These are phyloP conservation scores for Ustilago nuda DNA, from an alignment of 1,284 basidiomycete genomes.

Conservation along the genomic window DNA sequence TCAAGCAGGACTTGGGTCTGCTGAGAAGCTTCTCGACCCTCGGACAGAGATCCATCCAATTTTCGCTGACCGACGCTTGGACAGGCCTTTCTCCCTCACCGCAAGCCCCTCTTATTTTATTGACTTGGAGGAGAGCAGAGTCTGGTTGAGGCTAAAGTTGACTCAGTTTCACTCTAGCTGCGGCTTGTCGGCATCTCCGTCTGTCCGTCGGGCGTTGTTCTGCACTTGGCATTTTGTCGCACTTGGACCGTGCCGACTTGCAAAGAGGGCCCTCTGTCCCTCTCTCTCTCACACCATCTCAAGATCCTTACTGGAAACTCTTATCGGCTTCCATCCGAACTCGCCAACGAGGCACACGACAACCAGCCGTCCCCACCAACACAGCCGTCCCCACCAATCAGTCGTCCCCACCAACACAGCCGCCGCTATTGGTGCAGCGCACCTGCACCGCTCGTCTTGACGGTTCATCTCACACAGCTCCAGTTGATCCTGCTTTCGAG, in stretches of 20 bases:
- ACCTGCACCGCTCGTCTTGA: constrained; percentile 26
- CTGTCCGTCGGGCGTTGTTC: constrained; percentile 11
- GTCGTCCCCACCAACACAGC: too few relatives aligned
- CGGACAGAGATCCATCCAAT: background rate
- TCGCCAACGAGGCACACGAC: background rate
- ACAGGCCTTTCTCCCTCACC: constrained; percentile 13
- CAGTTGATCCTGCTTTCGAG: background rate
- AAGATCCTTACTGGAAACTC: background rate
- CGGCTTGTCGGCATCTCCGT: constrained; percentile 21
- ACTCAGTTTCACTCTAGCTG: background rate
- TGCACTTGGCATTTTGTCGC: constrained; percentile 8
- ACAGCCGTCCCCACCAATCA: too few relatives aligned
- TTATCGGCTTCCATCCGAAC: background rate
- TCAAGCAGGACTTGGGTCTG: background rate
- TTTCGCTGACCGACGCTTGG: constrained; percentile 1
- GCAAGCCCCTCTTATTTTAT: constrained; percentile 3
- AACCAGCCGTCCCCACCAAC: background rate
- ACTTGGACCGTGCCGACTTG: constrained; percentile 14
- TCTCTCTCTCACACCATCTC: constrained; percentile 6
- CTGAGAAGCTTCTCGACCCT: constrained; percentile 2
- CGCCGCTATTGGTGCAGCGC: constrained; percentile 31
- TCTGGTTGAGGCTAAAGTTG: background rate
- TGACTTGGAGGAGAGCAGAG: background rate
- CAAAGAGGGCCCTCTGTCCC: constrained; percentile 9
- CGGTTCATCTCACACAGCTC: constrained; percentile 18